Evolutionary conservation across 2,329 filamentous ascomycete species (phyloP).

Genomic region (Beauveria sp.): DNA sequence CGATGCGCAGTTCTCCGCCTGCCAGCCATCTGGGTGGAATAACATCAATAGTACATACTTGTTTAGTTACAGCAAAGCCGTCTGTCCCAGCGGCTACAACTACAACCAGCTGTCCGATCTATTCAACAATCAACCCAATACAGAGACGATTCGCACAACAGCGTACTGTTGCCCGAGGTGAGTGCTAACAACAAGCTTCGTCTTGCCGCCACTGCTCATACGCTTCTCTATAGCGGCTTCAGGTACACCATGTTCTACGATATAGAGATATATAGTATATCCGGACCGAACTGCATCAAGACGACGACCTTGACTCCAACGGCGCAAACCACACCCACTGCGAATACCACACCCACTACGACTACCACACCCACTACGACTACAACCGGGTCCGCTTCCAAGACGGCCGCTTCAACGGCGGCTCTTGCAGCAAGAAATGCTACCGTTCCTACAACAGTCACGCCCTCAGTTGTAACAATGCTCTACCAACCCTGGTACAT

Average conservation of each 20-base stretch:
- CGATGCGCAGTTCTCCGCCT: conserved; percentile 3
- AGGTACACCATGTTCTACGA: background rate
- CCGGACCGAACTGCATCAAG: background rate
- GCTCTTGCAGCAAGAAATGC: background rate
- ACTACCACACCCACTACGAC: background rate
- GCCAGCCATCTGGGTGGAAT: conserved; percentile 9
- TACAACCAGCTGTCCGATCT: conserved; percentile 6
- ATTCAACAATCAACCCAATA: background rate
- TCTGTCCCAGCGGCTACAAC: conserved; percentile 9
- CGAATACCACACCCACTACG: background rate
- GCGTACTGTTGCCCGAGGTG: conserved; percentile 10
- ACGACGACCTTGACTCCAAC: background rate
- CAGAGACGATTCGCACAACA: conserved; percentile 5
- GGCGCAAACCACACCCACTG: background rate
- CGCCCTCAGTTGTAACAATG: background rate
- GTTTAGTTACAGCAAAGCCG: conserved; percentile 6
- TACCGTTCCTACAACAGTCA: background rate
- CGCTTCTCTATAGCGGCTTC: background rate
- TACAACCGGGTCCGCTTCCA: background rate
- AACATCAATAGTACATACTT: background rate
- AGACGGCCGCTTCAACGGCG: background rate
- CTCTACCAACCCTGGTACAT: conserved; percentile 7
- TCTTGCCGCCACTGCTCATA: background rate
- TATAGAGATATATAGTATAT: background rate
- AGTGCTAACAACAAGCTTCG: background rate